A percentile compares a stretch with the other conserved stretches of the same genome.
These are phyloP conservation scores for Gynochthodes officinalis DNA, from an alignment of 257 asterid genomes.

Conservation along the genomic window DNA sequence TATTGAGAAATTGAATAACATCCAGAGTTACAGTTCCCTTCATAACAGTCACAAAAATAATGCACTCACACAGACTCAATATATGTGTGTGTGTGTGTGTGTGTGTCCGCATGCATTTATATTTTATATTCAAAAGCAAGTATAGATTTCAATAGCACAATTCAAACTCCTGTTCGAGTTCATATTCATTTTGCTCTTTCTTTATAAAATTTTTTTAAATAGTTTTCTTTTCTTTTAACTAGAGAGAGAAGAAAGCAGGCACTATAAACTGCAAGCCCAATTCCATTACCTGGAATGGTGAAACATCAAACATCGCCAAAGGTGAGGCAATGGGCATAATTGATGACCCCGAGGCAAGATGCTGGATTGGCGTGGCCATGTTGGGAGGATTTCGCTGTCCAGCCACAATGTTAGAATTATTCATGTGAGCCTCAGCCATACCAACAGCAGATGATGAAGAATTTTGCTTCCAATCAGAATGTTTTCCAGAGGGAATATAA, in stretches of 20 bases:
- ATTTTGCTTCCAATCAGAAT: slow-evolving; percentile 81
- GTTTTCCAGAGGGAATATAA: slow-evolving; percentile 88
- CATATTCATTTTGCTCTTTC: too few relatives aligned
- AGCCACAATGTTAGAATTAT: slow-evolving; percentile 42
- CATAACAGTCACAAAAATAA: not conserved
- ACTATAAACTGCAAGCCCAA: slow-evolving; percentile 5
- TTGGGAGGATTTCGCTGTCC: slow-evolving; percentile 56
- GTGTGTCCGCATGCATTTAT: too few relatives aligned
- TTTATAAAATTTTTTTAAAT: too few relatives aligned
- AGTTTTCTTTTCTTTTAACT: too few relatives aligned
- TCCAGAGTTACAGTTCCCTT: not conserved
- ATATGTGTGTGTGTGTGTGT: not conserved
- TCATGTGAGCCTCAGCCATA: slow-evolving; percentile 60
- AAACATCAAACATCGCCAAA: slow-evolving; percentile 78
- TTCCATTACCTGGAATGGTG: slow-evolving; percentile 79
- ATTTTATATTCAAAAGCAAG: not conserved
- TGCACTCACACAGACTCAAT: not conserved
- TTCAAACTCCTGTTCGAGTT: slow-evolving; percentile 12
- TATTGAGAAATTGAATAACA: not conserved
- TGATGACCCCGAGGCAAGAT: slow-evolving; percentile 87
- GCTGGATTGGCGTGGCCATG: slow-evolving; percentile 62
- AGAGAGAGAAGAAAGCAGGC: not conserved
- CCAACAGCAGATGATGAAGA: slow-evolving; percentile 52
- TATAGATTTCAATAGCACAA: not conserved
- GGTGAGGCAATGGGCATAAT: slow-evolving; percentile 80